Evolutionary conservation across 176 grass and related monocot species (phyloP).

Genomic region (Zea mays): Zm-B73-REFERENCE-NAM-5.0 NC_050102.1:139722501-139723000

Average conservation of each 20-base stretch:
- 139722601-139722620: slow-evolving; percentile 58
- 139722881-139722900: not conserved
- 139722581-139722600: too few relatives aligned
- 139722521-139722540: not conserved
- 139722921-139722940: not conserved
- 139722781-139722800: slow-evolving; percentile 38
- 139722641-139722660: slow-evolving; percentile 38
- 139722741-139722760: slow-evolving; percentile 28
- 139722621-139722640: slow-evolving; percentile 61
- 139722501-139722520: slow-evolving; percentile 9
- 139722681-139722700: slow-evolving; percentile 70
- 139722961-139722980: not conserved
- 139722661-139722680: slow-evolving; percentile 43
- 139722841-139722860: not conserved
- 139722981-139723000: not conserved
- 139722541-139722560: not conserved
- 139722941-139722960: not conserved
- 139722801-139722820: not conserved
- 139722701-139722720: slow-evolving; percentile 68
- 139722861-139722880: not conserved
- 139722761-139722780: not conserved
- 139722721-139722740: slow-evolving; percentile 40
- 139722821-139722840: not conserved
- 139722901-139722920: not conserved
- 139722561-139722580: not conserved